A percentile compares a stretch with the other conserved stretches of the same genome.
These are phyloP conservation scores for Fusarium sterilihyphosum DNA, from an alignment of 2,329 filamentous ascomycete species.

Conservation along the genomic window DNA sequence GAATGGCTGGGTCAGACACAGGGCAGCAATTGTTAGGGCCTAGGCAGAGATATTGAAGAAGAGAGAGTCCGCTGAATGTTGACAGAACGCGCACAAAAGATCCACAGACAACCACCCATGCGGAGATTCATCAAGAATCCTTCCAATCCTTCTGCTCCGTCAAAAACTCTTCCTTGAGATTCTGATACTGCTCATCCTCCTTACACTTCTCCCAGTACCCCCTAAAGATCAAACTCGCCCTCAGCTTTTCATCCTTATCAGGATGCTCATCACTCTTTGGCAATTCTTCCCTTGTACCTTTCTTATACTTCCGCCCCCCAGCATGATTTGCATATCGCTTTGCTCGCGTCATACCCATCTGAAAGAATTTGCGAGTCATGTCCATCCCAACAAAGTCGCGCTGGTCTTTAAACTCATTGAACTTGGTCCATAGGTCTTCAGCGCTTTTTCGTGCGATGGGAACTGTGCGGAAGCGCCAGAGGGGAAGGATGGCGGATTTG, in stretches of 20 bases:
- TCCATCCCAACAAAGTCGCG: slow-evolving; percentile 72
- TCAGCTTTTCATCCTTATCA: slow-evolving; percentile 33
- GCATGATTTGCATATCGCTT: slow-evolving; percentile 67
- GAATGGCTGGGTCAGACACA: background rate
- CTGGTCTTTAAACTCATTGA: slow-evolving; percentile 60
- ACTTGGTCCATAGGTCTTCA: slow-evolving; percentile 58
- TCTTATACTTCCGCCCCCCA: slow-evolving; percentile 63
- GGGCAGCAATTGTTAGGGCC: too few species aligned
- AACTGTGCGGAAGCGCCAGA: slow-evolving; percentile 63
- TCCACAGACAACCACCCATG: too few species aligned
- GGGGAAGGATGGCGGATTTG: slow-evolving; percentile 66
- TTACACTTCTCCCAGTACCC: slow-evolving; percentile 37
- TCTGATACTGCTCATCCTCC: slow-evolving; percentile 31
- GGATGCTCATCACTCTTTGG: slow-evolving; percentile 24
- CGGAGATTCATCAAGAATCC: background rate
- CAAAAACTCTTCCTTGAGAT: slow-evolving; percentile 25
- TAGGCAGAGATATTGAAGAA: background rate
- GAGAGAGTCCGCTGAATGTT: background rate
- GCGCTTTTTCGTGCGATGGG: slow-evolving; percentile 54
- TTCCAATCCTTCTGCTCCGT: background rate
- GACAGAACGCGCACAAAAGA: too few species aligned
- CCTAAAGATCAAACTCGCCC: slow-evolving; percentile 32
- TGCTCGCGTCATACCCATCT: slow-evolving; percentile 73
- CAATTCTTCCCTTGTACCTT: slow-evolving; percentile 16
- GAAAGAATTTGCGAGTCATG: slow-evolving; percentile 71